Conservation (phyloP, 306 rosid genomes). For the Gleditsia sinensis region DNA sequence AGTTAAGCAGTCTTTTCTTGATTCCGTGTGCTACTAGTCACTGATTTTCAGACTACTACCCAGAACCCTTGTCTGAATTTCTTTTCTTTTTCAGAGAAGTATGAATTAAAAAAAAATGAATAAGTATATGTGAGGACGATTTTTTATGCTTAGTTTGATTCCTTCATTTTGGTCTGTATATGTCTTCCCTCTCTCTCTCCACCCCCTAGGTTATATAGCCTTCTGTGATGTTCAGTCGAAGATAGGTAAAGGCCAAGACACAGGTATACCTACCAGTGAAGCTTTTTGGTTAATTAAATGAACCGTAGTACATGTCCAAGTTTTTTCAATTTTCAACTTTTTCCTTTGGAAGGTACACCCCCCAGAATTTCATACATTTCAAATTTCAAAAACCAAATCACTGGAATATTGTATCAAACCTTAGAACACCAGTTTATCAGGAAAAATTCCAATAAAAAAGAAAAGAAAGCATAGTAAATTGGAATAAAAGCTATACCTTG, state of each 20-base stretch:
- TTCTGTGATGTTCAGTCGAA: slow-evolving; percentile 23
- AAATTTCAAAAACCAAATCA: slow-evolving; percentile 21
- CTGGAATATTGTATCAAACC: neutral
- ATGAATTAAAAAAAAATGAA: neutral
- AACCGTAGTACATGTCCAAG: slow-evolving; percentile 5
- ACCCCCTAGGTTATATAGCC: neutral
- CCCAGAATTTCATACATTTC: slow-evolving; percentile 20
- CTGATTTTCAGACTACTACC: slow-evolving; percentile 25
- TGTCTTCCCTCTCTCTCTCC: neutral
- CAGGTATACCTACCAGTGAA: slow-evolving; percentile 16
- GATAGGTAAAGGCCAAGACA: slow-evolving; percentile 11
- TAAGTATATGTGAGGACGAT: neutral
- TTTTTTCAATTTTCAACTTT: slow-evolving; percentile 30
- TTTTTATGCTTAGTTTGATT: neutral
- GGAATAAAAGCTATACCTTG: neutral
- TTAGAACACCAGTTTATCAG: neutral
- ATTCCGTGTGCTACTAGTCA: slow-evolving; percentile 25
- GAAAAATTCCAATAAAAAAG: neutral
- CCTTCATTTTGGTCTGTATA: slow-evolving; percentile 15
- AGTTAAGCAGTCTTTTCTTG: slow-evolving; percentile 42
- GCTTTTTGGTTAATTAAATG: neutral
- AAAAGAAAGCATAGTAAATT: neutral
- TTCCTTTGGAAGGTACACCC: slow-evolving; percentile 12
- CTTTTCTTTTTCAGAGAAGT: neutral
- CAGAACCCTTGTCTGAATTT: slow-evolving; percentile 2